phyloP scores from a whole-genome alignment of 2,329 filamentous ascomycete genomes.

The Teratosphaeria gauchensis region DNA sequence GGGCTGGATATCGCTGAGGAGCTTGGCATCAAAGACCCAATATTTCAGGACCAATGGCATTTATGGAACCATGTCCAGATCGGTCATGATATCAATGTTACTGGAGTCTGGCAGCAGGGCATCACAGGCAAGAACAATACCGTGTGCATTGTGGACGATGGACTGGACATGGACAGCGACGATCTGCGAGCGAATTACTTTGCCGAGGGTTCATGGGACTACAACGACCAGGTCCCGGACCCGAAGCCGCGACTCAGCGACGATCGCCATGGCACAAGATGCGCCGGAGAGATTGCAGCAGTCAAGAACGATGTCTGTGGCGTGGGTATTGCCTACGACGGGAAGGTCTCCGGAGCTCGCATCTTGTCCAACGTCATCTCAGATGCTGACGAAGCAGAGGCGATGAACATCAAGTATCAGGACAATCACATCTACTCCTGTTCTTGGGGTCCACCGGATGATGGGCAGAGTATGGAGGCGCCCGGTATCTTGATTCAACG shows the following conservation, averaged over 20 bases:
- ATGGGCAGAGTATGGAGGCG: slow-evolving; percentile 87
- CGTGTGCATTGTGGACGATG: slow-evolving; percentile 92
- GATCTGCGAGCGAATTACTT: slow-evolving; percentile 94
- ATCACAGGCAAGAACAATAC: slow-evolving; percentile 83
- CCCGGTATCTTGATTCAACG: slow-evolving; percentile 79
- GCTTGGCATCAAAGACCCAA: slow-evolving; percentile 77
- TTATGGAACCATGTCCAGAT: slow-evolving; percentile 70
- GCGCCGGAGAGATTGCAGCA: slow-evolving; percentile 86
- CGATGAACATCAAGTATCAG: slow-evolving; percentile 86
- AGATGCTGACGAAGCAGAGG: slow-evolving; percentile 83
- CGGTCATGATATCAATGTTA: slow-evolving; percentile 95
- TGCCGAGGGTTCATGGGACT: slow-evolving; percentile 85
- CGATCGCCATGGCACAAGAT: slow-evolving; percentile 85
- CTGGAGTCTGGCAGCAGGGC: slow-evolving; percentile 79
- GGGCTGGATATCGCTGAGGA: slow-evolving; percentile 52
- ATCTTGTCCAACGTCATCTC: slow-evolving; percentile 86
- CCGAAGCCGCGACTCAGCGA: slow-evolving; percentile 75
- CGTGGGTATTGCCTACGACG: slow-evolving; percentile 89
- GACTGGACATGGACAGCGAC: slow-evolving; percentile 87
- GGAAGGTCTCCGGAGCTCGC: slow-evolving; percentile 80
- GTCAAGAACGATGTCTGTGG: slow-evolving; percentile 90
- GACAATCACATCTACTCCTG: slow-evolving; percentile 96
- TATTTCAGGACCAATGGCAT: slow-evolving; percentile 94
- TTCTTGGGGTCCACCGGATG: slow-evolving; percentile 94
- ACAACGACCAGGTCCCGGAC: slow-evolving; percentile 73